phyloP scores from a whole-genome alignment of 495 filamentous ascomycete genomes.

The Niebla homalea region DNA sequence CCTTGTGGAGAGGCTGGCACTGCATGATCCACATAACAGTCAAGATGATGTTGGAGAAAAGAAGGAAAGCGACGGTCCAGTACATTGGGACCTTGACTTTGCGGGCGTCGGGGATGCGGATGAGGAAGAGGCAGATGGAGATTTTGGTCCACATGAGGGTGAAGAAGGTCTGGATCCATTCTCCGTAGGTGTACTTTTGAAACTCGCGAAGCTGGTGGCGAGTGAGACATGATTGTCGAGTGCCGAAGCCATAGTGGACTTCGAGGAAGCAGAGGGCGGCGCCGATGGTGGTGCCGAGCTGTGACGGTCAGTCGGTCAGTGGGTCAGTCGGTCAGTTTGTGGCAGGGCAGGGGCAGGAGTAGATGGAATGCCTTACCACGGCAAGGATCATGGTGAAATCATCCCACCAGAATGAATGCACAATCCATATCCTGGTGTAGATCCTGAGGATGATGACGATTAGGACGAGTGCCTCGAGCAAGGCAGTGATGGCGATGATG shows the following conservation, averaged over 20 bases:
- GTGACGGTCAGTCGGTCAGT: not conserved
- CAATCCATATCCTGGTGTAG: conserved; percentile 14
- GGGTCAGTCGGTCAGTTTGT: too few species aligned
- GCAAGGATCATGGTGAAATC: conserved; percentile 15
- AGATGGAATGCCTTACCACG: conserved; percentile 4
- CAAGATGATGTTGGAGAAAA: conserved; percentile 14
- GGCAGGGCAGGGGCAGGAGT: too few species aligned
- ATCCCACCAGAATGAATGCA: conserved; percentile 15
- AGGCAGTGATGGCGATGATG: conserved; percentile 10
- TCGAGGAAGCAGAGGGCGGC: conserved; percentile 13
- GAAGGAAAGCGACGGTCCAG: conserved; percentile 12
- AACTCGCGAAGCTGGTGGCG: conserved; percentile 9
- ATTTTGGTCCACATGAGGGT: conserved; percentile 18
- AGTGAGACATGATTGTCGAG: conserved; percentile 9
- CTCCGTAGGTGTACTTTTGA: conserved; percentile 15
- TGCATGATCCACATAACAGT: conserved; percentile 14
- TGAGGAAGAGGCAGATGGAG: conserved; percentile 16
- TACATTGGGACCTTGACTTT: conserved; percentile 4
- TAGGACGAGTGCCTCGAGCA: conserved; percentile 13
- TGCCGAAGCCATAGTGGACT: conserved; percentile 15
- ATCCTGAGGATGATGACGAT: conserved; percentile 12
- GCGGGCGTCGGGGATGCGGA: conserved; percentile 11
- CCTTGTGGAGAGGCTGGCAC: conserved; percentile 14
- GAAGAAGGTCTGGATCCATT: conserved; percentile 18
- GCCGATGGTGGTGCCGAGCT: conserved; percentile 16